These are phyloP conservation scores for Schizopora paradoxa DNA, from an alignment of 1,284 basidiomycete genomes.

Conservation along the genomic window DNA sequence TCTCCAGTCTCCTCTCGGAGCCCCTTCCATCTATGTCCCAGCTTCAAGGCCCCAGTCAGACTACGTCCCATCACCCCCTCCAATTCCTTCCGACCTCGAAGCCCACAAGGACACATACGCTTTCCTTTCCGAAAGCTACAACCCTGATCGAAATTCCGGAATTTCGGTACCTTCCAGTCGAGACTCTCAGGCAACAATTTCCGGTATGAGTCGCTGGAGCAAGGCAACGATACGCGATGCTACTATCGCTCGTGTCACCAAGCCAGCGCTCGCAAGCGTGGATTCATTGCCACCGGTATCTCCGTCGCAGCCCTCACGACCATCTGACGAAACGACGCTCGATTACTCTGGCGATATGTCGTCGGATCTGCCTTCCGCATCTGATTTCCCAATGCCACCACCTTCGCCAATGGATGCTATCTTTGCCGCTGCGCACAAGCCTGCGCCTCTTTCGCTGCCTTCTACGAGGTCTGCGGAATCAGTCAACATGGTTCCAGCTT, in stretches of 20 bases:
- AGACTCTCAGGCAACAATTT: conserved; percentile 16
- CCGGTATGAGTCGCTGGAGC: conserved; percentile 13
- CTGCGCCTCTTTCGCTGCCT: conserved; percentile 9
- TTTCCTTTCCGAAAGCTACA: conserved; percentile 12
- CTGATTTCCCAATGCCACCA: conserved; percentile 16
- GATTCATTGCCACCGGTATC: conserved; percentile 12
- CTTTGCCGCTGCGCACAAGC: conserved; percentile 6
- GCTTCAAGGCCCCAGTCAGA: too few species aligned
- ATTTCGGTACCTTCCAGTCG: conserved; percentile 8
- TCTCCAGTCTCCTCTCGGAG: conserved; percentile 5
- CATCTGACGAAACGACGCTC: background rate
- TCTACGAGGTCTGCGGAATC: conserved; percentile 10
- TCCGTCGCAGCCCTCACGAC: background rate
- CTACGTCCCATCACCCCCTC: background rate
- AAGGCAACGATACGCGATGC: conserved; percentile 17
- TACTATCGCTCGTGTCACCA: conserved; percentile 14
- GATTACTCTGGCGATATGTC: background rate
- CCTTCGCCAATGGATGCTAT: conserved; percentile 7
- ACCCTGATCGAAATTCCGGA: conserved; percentile 3
- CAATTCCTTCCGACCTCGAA: background rate
- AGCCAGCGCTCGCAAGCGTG: conserved; percentile 12
- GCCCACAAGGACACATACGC: conserved; percentile 9
- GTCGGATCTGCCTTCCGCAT: conserved; percentile 5
- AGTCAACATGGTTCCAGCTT: background rate
- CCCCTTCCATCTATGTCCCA: background rate